Percentiles rank a stretch among this genome's conserved stretches.
These are phyloP conservation scores for Funneliformis geosporum DNA, from an alignment of 192 early-diverging fungal species.

Conservation along the genomic window DNA sequence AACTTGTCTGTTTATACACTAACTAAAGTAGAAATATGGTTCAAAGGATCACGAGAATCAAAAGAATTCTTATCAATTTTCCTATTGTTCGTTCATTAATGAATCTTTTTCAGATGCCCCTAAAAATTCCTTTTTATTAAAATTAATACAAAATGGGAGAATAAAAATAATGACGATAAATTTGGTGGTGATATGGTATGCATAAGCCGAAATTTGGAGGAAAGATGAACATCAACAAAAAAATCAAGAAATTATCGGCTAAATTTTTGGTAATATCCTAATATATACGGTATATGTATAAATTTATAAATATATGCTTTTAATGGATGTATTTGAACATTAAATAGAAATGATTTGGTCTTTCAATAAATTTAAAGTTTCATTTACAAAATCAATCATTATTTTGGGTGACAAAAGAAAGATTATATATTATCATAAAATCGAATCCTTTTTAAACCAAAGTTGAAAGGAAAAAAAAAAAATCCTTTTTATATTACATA, in stretches of 20 bases:
- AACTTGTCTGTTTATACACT: not conserved
- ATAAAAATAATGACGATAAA: not conserved
- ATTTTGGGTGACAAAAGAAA: too few species aligned
- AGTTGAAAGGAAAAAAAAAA: too few species aligned
- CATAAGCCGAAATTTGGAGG: not conserved
- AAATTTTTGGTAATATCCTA: not conserved
- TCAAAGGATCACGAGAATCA: not conserved
- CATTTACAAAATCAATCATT: too few species aligned
- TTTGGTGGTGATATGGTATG: not conserved
- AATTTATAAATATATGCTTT: too few species aligned
- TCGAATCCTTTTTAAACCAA: too few species aligned
- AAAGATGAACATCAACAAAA: not conserved
- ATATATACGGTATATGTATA: too few species aligned
- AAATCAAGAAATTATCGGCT: not conserved
- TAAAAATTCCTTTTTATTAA: not conserved
- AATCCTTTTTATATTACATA: too few species aligned
- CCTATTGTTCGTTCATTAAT: not conserved
- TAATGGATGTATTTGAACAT: too few species aligned
- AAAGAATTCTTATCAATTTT: slow-evolving; percentile 1
- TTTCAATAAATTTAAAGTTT: too few species aligned
- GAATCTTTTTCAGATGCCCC: not conserved
- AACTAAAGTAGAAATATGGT: not conserved
- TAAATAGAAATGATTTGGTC: too few species aligned
- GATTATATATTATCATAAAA: too few species aligned
- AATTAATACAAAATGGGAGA: too few species aligned